Evolutionary conservation across 1,284 basidiomycete genomes (phyloP).

Genomic region (Ustilago bromivora): DNA sequence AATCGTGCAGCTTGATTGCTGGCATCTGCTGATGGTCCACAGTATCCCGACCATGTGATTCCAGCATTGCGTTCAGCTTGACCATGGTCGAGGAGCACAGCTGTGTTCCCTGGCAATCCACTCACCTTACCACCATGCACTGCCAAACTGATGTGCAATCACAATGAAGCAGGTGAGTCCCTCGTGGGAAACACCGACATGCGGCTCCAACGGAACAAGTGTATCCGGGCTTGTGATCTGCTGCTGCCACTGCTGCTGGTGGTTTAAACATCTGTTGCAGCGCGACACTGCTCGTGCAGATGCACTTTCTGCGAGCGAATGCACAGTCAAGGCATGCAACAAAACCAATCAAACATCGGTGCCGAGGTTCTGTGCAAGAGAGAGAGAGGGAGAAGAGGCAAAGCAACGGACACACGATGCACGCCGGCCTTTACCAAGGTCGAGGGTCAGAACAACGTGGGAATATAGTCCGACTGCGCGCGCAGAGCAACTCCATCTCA

Average conservation of each 20-base stretch:
- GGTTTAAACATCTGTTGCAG: slow-evolving; percentile 7
- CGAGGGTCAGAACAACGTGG: slow-evolving; percentile 2
- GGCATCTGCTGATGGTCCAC: background rate
- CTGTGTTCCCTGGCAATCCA: background rate
- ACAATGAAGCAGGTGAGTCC: background rate
- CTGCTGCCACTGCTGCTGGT: background rate
- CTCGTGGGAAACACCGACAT: slow-evolving; percentile 11
- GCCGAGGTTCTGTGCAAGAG: background rate
- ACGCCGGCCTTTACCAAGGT: slow-evolving; percentile 13
- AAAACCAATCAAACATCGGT: slow-evolving; percentile 4
- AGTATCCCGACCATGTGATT: background rate
- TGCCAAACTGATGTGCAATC: background rate
- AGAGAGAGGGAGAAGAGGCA: background rate
- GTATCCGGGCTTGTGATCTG: background rate
- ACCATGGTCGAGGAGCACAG: background rate
- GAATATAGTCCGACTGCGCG: background rate
- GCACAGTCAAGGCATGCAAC: slow-evolving; percentile 1
- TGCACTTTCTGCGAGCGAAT: background rate
- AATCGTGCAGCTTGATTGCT: background rate
- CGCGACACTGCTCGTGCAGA: slow-evolving; percentile 2
- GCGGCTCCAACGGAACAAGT: background rate
- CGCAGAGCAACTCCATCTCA: background rate
- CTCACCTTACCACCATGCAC: background rate
- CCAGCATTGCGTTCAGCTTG: background rate
- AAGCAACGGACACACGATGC: background rate